A percentile compares a stretch with the other conserved stretches of the same genome.
phyloP scores from a whole-genome alignment of 768 basidiomycete genomes.

The Amanita rubescens region DNA sequence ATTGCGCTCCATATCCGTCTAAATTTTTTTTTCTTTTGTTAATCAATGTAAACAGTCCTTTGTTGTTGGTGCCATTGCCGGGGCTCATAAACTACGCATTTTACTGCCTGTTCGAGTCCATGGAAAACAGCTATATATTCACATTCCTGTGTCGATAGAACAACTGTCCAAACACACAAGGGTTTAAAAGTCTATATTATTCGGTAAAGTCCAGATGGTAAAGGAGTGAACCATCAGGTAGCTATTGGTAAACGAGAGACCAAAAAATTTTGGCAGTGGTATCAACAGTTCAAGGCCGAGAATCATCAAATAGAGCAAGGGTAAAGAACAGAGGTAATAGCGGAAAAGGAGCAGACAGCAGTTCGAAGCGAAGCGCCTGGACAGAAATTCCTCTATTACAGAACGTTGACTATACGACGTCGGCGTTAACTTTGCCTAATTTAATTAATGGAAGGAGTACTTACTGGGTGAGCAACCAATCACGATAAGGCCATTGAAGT shows the following conservation, averaged over 20 bases:
- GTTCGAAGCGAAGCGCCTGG: background rate
- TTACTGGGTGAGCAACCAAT: slow-evolving; percentile 37
- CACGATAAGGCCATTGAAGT: slow-evolving; percentile 35
- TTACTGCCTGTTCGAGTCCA: background rate
- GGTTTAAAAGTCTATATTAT: background rate
- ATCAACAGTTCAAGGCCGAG: background rate
- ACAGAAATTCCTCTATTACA: slow-evolving; percentile 9
- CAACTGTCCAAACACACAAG: background rate
- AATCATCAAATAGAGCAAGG: background rate
- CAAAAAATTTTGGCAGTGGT: background rate
- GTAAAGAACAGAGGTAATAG: background rate
- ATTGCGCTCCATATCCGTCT: too few relatives aligned
- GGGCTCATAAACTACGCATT: too few relatives aligned
- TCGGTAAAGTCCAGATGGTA: background rate
- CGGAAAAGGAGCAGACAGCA: background rate
- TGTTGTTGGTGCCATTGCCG: too few relatives aligned
- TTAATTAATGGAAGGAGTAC: slow-evolving; percentile 11
- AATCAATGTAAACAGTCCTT: background rate
- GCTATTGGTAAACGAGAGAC: background rate
- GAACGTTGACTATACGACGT: slow-evolving; percentile 15
- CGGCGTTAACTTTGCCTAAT: too few relatives aligned
- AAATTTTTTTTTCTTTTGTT: too few relatives aligned
- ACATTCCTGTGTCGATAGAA: background rate
- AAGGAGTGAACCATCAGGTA: background rate
- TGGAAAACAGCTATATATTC: background rate